phyloP scores from a whole-genome alignment of 345 rosid genomes.

The Acer campestre region DNA sequence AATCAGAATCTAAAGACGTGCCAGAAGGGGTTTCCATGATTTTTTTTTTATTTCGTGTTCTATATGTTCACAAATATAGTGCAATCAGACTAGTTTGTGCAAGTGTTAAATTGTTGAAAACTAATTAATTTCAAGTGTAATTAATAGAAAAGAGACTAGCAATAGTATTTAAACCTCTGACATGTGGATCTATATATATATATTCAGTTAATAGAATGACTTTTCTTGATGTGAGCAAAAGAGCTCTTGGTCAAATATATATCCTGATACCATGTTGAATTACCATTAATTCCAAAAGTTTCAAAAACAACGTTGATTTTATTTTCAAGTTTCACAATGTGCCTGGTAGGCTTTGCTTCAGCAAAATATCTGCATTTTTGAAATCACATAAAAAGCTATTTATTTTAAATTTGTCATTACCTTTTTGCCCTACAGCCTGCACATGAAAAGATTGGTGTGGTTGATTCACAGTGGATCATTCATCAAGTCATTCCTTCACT shows the following conservation, averaged over 20 bases:
- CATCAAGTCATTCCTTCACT: slow-evolving; percentile 94
- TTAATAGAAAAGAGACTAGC: background rate
- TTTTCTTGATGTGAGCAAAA: background rate
- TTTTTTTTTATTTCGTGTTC: background rate
- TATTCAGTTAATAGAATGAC: background rate
- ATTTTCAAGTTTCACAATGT: background rate
- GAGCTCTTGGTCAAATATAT: background rate
- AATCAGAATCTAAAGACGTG: background rate
- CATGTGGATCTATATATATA: background rate
- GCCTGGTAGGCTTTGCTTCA: slow-evolving; percentile 13
- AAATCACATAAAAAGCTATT: background rate
- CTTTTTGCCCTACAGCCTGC: slow-evolving; percentile 65
- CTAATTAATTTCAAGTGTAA: background rate
- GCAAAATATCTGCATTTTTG: background rate
- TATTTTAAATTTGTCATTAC: background rate
- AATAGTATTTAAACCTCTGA: background rate
- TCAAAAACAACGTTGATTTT: background rate
- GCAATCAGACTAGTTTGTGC: background rate
- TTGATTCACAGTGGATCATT: slow-evolving; percentile 97
- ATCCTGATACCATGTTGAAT: background rate
- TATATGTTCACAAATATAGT: background rate
- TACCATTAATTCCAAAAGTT: background rate
- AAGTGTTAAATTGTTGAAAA: background rate
- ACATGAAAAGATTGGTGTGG: slow-evolving; percentile 91
- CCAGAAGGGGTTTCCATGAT: background rate